These are phyloP conservation scores for Malus orientalis DNA, from an alignment of 306 rosid genomes.

Conservation along the genomic window DNA sequence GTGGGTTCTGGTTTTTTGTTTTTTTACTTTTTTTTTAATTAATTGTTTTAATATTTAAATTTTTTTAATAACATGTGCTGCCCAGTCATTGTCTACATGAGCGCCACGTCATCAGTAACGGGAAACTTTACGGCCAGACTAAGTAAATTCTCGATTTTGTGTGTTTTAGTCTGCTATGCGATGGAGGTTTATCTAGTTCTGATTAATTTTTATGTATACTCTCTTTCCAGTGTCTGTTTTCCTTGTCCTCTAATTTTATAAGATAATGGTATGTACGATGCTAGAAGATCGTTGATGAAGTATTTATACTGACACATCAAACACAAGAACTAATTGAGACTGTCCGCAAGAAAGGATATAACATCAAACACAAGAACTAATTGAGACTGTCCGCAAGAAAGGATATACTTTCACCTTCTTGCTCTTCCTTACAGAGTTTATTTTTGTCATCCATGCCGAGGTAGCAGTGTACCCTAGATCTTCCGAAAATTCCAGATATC, in stretches of 20 bases:
- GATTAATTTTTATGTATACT: background rate
- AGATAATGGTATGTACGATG: slow-evolving; percentile 43
- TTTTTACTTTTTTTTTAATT: too few species aligned
- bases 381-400: slow-evolving; percentile 37
- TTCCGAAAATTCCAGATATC: background rate
- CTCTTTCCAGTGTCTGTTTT: background rate
- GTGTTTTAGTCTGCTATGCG: background rate
- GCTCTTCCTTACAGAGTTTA: slow-evolving; percentile 55
- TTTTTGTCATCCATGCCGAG: slow-evolving; percentile 52
- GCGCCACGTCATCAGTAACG: too few species aligned
- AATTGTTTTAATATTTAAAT: too few species aligned
- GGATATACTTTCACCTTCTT: slow-evolving; percentile 58
- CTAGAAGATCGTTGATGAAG: slow-evolving; percentile 69
- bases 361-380: slow-evolving; percentile 53
- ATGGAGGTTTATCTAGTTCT: background rate
- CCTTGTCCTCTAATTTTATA: background rate
- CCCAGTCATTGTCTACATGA: too few species aligned
- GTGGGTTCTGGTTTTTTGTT: too few species aligned
- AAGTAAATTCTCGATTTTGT: background rate
- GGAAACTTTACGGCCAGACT: too few species aligned
- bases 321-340: slow-evolving; percentile 43
- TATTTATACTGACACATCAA: slow-evolving; percentile 64
- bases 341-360: slow-evolving; percentile 41
- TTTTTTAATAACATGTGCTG: too few species aligned
- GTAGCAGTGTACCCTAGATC: background rate